Evolutionary conservation across 2,329 filamentous ascomycete species (phyloP).

Genomic region (Blastomyces gilchristii): DNA sequence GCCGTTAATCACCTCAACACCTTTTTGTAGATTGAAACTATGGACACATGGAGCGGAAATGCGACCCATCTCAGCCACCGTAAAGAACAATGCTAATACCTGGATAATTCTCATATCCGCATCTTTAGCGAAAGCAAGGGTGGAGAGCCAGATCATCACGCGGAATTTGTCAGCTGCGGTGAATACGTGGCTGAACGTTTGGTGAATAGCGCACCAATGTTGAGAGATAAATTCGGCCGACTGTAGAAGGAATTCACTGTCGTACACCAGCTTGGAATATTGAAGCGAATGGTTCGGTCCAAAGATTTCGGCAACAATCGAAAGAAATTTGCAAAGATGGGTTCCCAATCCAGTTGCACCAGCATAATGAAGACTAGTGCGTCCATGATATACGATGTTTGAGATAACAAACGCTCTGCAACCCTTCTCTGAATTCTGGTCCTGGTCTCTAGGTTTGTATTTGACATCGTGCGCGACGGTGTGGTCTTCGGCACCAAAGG

Average conservation of each 20-base stretch:
- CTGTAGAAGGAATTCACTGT: not conserved
- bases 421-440: not conserved
- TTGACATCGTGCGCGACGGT: constrained; percentile 22
- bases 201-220: constrained; percentile 18
- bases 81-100: constrained; percentile 14
- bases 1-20: not conserved
- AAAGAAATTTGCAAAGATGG: not conserved
- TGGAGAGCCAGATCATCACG: constrained; percentile 24
- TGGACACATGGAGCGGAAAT: not conserved
- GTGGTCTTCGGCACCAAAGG: constrained; percentile 33
- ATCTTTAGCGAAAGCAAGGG: constrained; percentile 20
- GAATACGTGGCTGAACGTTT: constrained; percentile 11
- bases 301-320: not conserved
- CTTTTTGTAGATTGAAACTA: not conserved
- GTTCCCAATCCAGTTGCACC: not conserved
- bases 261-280: not conserved
- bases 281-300: not conserved
- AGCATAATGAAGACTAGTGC: not conserved
- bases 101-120: constrained; percentile 19
- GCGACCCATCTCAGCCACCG: not conserved
- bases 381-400: not conserved
- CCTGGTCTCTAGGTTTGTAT: constrained; percentile 27
- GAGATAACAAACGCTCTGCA: not conserved
- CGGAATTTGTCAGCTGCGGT: constrained; percentile 16
- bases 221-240: constrained; percentile 12